phyloP scores from a whole-genome alignment of 2,329 filamentous ascomycete species.

The Fusarium vanettenii region DNA sequence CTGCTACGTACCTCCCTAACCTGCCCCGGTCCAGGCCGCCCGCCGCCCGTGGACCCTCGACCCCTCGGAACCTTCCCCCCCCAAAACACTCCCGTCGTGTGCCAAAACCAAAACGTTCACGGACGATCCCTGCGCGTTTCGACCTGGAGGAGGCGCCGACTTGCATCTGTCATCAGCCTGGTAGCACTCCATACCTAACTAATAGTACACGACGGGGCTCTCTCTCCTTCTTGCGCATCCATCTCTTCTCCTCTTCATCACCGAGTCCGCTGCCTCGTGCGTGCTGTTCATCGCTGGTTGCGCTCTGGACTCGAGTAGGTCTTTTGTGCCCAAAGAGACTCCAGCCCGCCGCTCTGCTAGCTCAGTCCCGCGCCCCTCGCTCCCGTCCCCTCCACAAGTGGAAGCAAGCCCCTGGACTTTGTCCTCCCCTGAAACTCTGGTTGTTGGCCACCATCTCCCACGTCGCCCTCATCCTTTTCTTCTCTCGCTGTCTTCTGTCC shows the following conservation, averaged over 20 bases:
- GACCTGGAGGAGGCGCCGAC: slow-evolving; percentile 12
- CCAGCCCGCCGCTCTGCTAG: slow-evolving; percentile 11
- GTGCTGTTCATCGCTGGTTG: neutral
- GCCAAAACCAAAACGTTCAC: slow-evolving; percentile 28
- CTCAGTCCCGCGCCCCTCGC: slow-evolving; percentile 34
- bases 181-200: neutral
- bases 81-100: slow-evolving; percentile 16
- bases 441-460: slow-evolving; percentile 39
- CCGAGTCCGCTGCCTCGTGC: neutral
- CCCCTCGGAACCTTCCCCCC: slow-evolving; percentile 16
- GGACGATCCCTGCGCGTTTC: slow-evolving; percentile 31
- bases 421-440: slow-evolving; percentile 42
- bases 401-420: slow-evolving; percentile 37
- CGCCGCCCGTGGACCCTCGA: slow-evolving; percentile 22
- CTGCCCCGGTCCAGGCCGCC: slow-evolving; percentile 31
- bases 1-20: neutral
- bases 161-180: slow-evolving; percentile 18
- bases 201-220: neutral
- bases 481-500: slow-evolving; percentile 16
- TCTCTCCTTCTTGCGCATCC: neutral
- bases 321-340: slow-evolving; percentile 31
- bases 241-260: neutral
- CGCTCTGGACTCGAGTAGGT: slow-evolving; percentile 7
- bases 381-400: slow-evolving; percentile 25
- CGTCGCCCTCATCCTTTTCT: slow-evolving; percentile 30